Evolutionary conservation across 768 basidiomycete species (phyloP).

Genomic region (Neoboletus brunneissimus): DNA sequence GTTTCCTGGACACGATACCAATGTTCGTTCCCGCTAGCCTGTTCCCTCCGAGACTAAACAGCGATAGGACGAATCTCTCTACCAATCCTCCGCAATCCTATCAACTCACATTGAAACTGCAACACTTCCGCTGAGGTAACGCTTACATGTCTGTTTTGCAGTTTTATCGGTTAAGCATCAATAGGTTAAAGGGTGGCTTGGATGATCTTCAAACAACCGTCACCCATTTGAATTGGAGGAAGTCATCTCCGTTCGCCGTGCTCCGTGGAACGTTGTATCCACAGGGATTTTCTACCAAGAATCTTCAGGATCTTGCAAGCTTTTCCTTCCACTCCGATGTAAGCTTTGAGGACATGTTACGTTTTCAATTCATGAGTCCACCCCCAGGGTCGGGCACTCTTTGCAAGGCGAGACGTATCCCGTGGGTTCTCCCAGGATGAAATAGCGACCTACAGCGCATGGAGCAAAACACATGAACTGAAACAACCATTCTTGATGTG

Average conservation of each 20-base stretch:
- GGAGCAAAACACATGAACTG: constrained; percentile 33
- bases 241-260: constrained; percentile 50
- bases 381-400: constrained; percentile 25
- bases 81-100: constrained; percentile 56
- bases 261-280: constrained; percentile 54
- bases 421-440: constrained; percentile 52
- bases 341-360: constrained; percentile 1
- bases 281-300: constrained; percentile 26
- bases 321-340: constrained; percentile 39
- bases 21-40: constrained; percentile 17
- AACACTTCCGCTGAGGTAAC: constrained; percentile 60
- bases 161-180: neutral
- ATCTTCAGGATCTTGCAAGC: constrained; percentile 33
- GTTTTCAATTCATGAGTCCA: neutral
- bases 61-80: constrained; percentile 35
- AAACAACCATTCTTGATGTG: constrained; percentile 34
- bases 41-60: constrained; percentile 9
- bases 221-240: constrained; percentile 51
- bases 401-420: constrained; percentile 51
- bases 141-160: neutral
- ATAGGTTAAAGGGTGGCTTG: constrained; percentile 34
- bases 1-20: constrained; percentile 16
- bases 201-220: constrained; percentile 45
- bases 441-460: constrained; percentile 38
- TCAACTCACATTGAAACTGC: constrained; percentile 56